These are phyloP conservation scores for Gentiana dahurica DNA, from an alignment of 257 asterid genomes.

Conservation along the genomic window DNA sequence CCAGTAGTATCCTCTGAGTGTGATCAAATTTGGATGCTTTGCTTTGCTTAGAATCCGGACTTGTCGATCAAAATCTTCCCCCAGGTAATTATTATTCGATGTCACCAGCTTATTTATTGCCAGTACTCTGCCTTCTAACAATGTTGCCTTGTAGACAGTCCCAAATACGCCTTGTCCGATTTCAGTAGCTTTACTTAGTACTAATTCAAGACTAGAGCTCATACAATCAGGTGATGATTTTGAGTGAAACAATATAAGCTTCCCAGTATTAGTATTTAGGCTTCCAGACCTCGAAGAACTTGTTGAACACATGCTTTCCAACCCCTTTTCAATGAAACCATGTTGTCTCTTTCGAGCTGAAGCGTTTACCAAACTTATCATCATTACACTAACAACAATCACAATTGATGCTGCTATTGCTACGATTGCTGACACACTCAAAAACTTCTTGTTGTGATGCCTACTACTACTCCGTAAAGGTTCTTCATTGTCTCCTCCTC, in stretches of 20 bases:
- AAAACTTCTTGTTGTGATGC: slow-evolving; percentile 20
- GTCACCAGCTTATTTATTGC: slow-evolving; percentile 62
- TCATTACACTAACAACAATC: slow-evolving; percentile 58
- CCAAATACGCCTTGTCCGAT: slow-evolving; percentile 17
- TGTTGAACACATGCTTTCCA: no score
- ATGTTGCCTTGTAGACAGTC: slow-evolving; percentile 56
- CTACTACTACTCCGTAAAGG: slow-evolving; percentile 10
- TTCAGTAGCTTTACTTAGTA: no score
- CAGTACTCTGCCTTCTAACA: slow-evolving; percentile 35
- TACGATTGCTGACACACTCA: slow-evolving; percentile 67
- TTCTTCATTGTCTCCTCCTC: slow-evolving; percentile 3
- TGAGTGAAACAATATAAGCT: slow-evolving; percentile 44
- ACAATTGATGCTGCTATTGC: slow-evolving; percentile 75
- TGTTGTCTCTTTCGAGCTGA: slow-evolving; percentile 16
- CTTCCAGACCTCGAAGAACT: no score
- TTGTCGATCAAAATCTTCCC: no score
- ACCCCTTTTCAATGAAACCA: no score
- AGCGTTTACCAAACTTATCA: slow-evolving; percentile 57
- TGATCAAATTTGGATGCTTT: no score
- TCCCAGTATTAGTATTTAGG: slow-evolving; percentile 25
- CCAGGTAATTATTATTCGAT: no score
- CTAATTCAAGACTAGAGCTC: no score
- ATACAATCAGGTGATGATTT: no score
- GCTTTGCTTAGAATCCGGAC: no score
- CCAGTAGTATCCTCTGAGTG: no score